Base-by-base conservation (phyloP, 164 flowering plant species). In the Umbellularia californica region DNA sequence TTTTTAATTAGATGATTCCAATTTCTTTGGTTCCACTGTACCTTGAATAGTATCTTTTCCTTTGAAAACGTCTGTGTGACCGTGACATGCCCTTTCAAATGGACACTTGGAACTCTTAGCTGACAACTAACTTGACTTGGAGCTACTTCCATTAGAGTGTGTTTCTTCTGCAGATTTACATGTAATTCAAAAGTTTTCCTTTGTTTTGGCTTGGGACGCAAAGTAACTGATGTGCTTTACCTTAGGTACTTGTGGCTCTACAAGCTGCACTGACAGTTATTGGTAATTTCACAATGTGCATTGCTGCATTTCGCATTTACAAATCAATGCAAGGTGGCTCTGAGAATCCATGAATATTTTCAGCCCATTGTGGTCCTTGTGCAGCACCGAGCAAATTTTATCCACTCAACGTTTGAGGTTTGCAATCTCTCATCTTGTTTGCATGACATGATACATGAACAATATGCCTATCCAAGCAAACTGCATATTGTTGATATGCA, bases 211-310 rank as follows among this genome's bases (percentile, higher is more conserved):
- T 55, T 55, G 22, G 27, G 9, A 69, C 14, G 41, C 35, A 7
- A 69, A 35, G 41, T 69, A 69, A 69, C 55, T 41, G 12, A 19
- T 28, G 14, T 68, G 50, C 67, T 55, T 51, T 27, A 19, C 35
- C 50, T 85, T 72, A 93, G 99, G 83, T 89, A 27, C 78, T 95
- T 83, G 99, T 95, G 80, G 99, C 95, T 76, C 87, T 95, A 70
- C 99, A 95, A 88, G 98, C 92, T 28, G 97, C 97, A 70, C 78
- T 95, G 74, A 95, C 99, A 22, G 92, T 88, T 28, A 76, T 92
- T 70, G 99, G 99, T 62, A 95, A 95, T 83, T 85, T 87, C 24
- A 95, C 99, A 52, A 88, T 95, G 94, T 93, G 96, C 78, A 76
- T 90, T 66, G 97, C 99, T 80, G 99, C 99, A 55, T 93, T 80